Base-by-base conservation (phyloP, 2,329 filamentous ascomycete genomes). In the Fusarium gaditjirri region DNA sequence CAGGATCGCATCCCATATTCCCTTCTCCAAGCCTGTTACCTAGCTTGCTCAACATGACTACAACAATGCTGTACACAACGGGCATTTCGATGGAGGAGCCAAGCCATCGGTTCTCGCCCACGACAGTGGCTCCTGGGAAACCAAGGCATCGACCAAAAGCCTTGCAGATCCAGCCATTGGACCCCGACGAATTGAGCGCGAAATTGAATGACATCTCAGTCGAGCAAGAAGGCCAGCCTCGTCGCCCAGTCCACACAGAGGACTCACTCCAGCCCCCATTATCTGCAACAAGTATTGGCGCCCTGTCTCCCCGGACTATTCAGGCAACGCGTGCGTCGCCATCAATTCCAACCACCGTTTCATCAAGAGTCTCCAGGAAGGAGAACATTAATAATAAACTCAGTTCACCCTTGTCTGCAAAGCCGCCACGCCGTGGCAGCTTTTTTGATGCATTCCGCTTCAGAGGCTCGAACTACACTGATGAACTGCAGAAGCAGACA, bases 101-200 rank as follows among this genome's bases (percentile, higher is more conserved):
- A 31, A 44, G 35, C 5, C 60, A 71, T 39, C 54, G 50, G 25
- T 59, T 73, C 46, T 27, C 62, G 31, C 33, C 41, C 31, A 61
- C 49, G 33, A 68, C 54, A 47, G 63, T 43, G 35, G 27, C 33
- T 29, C 57, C 62, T 13, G 70, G 61, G 17, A 78, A 64, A 43
- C 53, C 68, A 16, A 76, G 72, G 42, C 68, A 74, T 52, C 68
- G 75, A 35, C 75, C 75, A 44, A 73, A 70, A 43, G 65, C 75
- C 17, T 71, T 76, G 29, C 73, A 74, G 2, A 76, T 81, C 16
- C 72, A 78, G 36, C 78, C 81, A 4, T 79, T 90, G 49, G 88
- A 91, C 66, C 82, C 89, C 1, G 83, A 86, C 33, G 88, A 91
- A 61, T 79, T 91, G 33, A 83, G 84, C 16, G 83, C 85, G 36